Evolutionary conservation across 768 basidiomycete genomes (phyloP).

Genomic region (Hysterangium stoloniferum): DNA sequence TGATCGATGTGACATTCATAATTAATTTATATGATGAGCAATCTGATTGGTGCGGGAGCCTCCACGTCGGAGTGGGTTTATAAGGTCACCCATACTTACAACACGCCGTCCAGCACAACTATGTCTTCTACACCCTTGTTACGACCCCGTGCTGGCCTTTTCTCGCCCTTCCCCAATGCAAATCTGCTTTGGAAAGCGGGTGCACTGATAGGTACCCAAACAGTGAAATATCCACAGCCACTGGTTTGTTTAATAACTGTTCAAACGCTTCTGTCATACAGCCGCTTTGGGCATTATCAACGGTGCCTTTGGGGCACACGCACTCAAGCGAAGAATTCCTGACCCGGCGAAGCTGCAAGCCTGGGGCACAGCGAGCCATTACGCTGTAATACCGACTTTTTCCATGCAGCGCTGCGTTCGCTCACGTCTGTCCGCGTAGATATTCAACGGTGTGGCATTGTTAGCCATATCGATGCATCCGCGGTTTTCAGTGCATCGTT

Average conservation of each 20-base stretch:
- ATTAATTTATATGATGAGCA: too few relatives aligned
- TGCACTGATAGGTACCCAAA: conserved; percentile 5
- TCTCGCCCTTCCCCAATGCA: conserved; percentile 9
- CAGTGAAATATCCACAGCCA: neutral
- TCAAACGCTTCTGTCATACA: conserved; percentile 13
- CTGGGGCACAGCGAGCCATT: conserved; percentile 58
- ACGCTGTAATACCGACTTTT: conserved; percentile 39
- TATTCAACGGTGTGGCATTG: conserved; percentile 62
- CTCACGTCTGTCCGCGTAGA: conserved; percentile 28
- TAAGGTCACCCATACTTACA: too few relatives aligned
- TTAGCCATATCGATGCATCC: conserved; percentile 56
- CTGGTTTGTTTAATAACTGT: neutral
- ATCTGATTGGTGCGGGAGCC: too few relatives aligned
- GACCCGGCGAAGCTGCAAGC: conserved; percentile 47
- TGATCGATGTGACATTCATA: too few relatives aligned
- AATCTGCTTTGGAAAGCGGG: conserved; percentile 14
- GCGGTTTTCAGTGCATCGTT: conserved; percentile 48
- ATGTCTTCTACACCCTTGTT: conserved; percentile 4
- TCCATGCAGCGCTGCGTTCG: neutral
- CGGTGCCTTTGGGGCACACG: conserved; percentile 68
- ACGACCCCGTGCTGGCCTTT: neutral
- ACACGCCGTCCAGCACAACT: too few relatives aligned
- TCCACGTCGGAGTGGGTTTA: too few relatives aligned
- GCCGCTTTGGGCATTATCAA: conserved; percentile 45
- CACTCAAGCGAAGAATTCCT: conserved; percentile 38